Conservation (phyloP, 2,329 filamentous ascomycete genomes). For the Arthrobotrys musiformis region DNA sequence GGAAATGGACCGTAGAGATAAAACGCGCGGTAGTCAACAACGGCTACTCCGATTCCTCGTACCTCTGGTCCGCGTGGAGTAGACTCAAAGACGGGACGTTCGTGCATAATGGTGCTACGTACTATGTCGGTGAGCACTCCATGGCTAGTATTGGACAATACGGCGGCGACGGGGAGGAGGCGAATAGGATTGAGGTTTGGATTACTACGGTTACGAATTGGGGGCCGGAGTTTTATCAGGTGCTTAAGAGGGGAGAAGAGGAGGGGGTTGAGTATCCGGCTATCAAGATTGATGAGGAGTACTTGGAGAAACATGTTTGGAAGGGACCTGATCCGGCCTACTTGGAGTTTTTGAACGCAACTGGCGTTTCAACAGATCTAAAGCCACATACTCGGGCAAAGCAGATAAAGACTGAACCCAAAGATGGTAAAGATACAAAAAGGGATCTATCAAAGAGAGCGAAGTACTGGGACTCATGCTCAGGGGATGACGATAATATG, state of each 20-base stretch:
- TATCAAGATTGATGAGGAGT: conserved; percentile 25
- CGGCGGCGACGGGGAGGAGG: conserved; percentile 13
- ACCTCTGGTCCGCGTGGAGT: conserved; percentile 20
- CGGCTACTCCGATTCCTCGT: conserved; percentile 4
- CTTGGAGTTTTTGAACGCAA: not conserved
- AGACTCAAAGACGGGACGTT: conserved; percentile 21
- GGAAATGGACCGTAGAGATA: conserved; percentile 34
- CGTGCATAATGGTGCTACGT: not conserved
- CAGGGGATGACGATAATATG: conserved; percentile 24
- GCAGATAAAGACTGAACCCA: not conserved
- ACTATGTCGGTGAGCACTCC: conserved; percentile 11
- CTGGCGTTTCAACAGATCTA: not conserved
- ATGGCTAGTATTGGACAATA: conserved; percentile 31
- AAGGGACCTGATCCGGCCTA: conserved; percentile 14
- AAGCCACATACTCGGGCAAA: not conserved
- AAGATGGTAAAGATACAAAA: not conserved
- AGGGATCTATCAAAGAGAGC: not conserved
- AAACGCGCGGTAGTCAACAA: conserved; percentile 29
- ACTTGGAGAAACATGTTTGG: conserved; percentile 11
- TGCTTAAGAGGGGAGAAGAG: conserved; percentile 10
- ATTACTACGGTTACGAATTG: conserved; percentile 14
- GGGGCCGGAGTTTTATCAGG: conserved; percentile 18
- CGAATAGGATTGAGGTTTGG: conserved; percentile 26
- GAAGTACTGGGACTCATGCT: conserved; percentile 22
- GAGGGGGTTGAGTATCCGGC: not conserved